Percentiles rank a stretch among this genome's conserved stretches.
phyloP scores from a whole-genome alignment of 2,329 filamentous ascomycete genomes.

The Colletotrichum tropicicola region DNA sequence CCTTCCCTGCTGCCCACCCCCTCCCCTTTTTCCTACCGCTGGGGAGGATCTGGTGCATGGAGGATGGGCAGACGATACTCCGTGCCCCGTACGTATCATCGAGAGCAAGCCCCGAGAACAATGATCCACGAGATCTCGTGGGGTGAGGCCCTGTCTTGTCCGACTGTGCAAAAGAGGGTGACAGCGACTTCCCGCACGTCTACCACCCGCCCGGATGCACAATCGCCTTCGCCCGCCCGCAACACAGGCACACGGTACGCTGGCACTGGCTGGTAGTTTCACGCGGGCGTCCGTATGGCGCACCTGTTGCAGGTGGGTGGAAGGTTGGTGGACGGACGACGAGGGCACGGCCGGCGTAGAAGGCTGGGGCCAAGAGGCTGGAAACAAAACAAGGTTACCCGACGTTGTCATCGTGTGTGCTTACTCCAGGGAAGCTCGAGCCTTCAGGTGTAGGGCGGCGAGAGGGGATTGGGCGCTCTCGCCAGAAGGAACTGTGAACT shows the following conservation, averaged over 20 bases:
- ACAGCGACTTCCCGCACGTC: neutral
- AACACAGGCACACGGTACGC: conserved; percentile 1
- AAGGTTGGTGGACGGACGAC: neutral
- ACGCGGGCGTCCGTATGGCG: conserved; percentile 9
- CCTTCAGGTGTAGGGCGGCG: conserved; percentile 21
- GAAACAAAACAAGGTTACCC: conserved; percentile 26
- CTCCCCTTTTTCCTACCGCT: neutral
- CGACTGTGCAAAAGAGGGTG: neutral
- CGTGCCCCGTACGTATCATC: neutral
- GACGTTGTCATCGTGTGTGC: conserved; percentile 15
- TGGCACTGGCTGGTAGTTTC: conserved; percentile 5
- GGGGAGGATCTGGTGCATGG: conserved; percentile 4
- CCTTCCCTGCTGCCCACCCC: neutral
- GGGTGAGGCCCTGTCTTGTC: conserved; percentile 12
- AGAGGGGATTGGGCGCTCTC: conserved; percentile 12
- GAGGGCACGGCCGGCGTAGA: neutral
- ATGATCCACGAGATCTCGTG: conserved; percentile 20
- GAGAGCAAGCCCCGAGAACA: neutral
- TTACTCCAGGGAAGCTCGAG: conserved; percentile 9
- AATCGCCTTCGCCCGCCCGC: neutral
- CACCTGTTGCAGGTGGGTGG: neutral
- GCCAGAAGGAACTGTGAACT: conserved; percentile 6
- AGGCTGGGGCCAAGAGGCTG: neutral
- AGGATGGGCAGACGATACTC: conserved; percentile 3
- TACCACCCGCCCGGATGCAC: neutral